A percentile compares a stretch with the other conserved stretches of the same genome.
phyloP scores from a whole-genome alignment of 169 alveolate genomes.

The Cryptosporidium baileyi region DNA sequence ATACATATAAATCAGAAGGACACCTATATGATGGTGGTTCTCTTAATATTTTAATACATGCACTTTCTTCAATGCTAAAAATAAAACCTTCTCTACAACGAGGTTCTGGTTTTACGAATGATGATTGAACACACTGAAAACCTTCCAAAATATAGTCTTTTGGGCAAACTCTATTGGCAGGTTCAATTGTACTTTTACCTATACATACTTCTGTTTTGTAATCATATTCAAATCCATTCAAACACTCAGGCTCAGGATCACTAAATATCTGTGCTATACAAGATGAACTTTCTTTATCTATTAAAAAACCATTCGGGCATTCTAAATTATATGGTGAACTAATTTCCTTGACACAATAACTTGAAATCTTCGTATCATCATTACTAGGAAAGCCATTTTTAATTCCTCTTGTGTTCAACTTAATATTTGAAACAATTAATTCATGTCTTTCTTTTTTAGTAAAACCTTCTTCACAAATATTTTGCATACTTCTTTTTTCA shows the following conservation, averaged over 20 bases:
- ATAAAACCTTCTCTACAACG: constrained; percentile 59
- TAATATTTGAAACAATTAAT: background rate
- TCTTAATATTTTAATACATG: constrained; percentile 52
- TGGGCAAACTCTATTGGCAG: constrained; percentile 48
- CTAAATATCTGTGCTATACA: constrained; percentile 41
- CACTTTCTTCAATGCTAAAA: constrained; percentile 40
- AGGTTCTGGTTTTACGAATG: constrained; percentile 62
- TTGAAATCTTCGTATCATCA: background rate
- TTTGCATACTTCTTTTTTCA: constrained; percentile 15
- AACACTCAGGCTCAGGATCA: constrained; percentile 53
- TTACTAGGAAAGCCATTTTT: background rate
- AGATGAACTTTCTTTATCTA: constrained; percentile 26
- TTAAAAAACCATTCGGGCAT: background rate
- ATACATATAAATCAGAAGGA: constrained; percentile 49
- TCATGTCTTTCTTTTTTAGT: background rate
- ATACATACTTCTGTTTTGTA: constrained; percentile 14
- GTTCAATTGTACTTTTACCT: background rate
- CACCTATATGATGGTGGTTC: constrained; percentile 69
- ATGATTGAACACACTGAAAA: constrained; percentile 60
- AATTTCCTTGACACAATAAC: constrained; percentile 26
- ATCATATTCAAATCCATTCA: constrained; percentile 27
- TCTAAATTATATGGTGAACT: constrained; percentile 22
- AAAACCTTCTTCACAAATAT: constrained; percentile 57
- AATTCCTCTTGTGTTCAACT: constrained; percentile 36
- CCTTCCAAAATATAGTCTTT: constrained; percentile 57